A percentile compares a stretch with the other conserved stretches of the same genome.
Conservation (phyloP, 768 basidiomycete genomes). For the Mycena filopes region DNA sequence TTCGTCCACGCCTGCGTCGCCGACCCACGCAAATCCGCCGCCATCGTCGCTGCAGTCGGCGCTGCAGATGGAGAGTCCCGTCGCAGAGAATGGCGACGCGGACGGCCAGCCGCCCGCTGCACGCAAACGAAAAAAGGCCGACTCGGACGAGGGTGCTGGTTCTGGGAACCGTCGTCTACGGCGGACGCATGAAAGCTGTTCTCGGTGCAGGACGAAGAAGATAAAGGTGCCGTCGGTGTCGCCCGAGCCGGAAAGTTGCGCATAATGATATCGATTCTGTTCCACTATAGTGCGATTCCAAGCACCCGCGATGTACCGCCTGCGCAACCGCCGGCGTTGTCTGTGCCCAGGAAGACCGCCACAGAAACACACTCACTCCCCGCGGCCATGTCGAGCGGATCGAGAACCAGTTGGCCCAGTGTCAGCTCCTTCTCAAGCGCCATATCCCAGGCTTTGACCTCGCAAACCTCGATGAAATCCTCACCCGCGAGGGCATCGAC, state of each 20-base stretch:
- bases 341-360: constrained; percentile 90
- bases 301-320: constrained; percentile 87
- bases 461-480: constrained; percentile 71
- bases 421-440: constrained; percentile 81
- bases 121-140: constrained; percentile 70
- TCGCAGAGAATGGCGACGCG: constrained; percentile 43
- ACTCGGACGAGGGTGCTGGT: constrained; percentile 63
- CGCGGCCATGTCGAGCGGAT: constrained; percentile 86
- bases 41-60: constrained; percentile 69
- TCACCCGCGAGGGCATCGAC: constrained; percentile 76
- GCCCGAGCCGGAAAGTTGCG: constrained; percentile 91
- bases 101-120: constrained; percentile 47
- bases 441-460: constrained; percentile 76
- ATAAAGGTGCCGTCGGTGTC: constrained; percentile 83
- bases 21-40: constrained; percentile 45
- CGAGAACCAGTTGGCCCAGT: constrained; percentile 83
- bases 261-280: constrained; percentile 44
- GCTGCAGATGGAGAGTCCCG: constrained; percentile 61
- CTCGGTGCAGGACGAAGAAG: constrained; percentile 95
- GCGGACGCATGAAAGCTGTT: constrained; percentile 92
- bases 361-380: constrained; percentile 87
- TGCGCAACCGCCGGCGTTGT: constrained; percentile 82
- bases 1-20: constrained; percentile 43
- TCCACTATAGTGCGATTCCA: constrained; percentile 82
- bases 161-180: constrained; percentile 82